Evolutionary conservation across 495 filamentous ascomycete genomes (phyloP).

Genomic region (Glonium stellatum): DNA sequence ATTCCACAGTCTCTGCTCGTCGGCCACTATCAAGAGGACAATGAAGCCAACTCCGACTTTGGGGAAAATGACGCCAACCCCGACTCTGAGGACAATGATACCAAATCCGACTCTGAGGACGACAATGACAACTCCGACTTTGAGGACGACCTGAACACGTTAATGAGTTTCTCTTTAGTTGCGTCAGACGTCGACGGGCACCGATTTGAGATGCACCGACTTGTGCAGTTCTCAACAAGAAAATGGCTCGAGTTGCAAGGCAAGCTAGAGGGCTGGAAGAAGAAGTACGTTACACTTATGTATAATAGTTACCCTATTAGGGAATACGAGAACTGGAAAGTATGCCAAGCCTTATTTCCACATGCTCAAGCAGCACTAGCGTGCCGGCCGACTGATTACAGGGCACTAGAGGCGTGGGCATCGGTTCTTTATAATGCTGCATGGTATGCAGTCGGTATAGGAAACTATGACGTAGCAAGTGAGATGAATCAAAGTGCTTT

Average conservation of each 20-base stretch:
- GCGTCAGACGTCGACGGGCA: conserved; percentile 14
- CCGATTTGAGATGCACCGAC: conserved; percentile 44
- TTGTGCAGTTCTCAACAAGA: conserved; percentile 43
- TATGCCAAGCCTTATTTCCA: conserved; percentile 28
- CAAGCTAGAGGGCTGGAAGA: conserved; percentile 38
- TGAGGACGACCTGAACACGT: conserved; percentile 16
- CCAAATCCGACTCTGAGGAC: too few species aligned
- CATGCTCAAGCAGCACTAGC: conserved; percentile 28
- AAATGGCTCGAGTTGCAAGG: conserved; percentile 40
- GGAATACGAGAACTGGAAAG: conserved; percentile 23
- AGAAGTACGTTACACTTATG: conserved; percentile 37
- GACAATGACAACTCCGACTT: conserved; percentile 10
- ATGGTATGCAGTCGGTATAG: conserved; percentile 2
- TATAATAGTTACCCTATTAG: conserved; percentile 35
- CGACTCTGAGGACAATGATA: too few species aligned
- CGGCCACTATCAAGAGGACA: conserved; percentile 7
- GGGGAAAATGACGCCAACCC: too few species aligned
- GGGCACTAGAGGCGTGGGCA: conserved; percentile 8
- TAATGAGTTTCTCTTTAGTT: conserved; percentile 24
- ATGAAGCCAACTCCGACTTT: too few species aligned
- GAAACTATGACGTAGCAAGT: conserved; percentile 8
- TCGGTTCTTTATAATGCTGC: conserved; percentile 16
- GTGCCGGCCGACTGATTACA: conserved; percentile 11
- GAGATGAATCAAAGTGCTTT: conserved; percentile 13
- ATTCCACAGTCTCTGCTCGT: conserved; percentile 24